Conservation (phyloP, 495 filamentous ascomycete species). For the Aspergillus panamensis region DNA sequence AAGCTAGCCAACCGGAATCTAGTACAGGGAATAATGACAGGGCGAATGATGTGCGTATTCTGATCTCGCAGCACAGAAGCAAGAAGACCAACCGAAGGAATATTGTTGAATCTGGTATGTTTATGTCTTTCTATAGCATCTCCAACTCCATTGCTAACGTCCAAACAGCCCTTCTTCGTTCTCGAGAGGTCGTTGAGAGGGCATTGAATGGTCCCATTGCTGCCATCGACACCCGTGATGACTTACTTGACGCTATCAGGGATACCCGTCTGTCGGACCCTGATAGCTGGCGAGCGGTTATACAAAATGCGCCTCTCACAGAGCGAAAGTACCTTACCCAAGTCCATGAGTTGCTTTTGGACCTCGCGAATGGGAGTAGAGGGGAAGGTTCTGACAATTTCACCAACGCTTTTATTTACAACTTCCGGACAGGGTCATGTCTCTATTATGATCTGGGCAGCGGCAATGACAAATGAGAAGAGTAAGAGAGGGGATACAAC, state of each 20-base stretch:
- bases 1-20: slow-evolving; percentile 43
- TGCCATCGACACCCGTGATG: slow-evolving; percentile 85
- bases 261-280: slow-evolving; percentile 72
- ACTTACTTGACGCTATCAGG: slow-evolving; percentile 74
- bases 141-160: slow-evolving; percentile 12
- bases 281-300: slow-evolving; percentile 81
- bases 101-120: slow-evolving; percentile 71
- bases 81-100: slow-evolving; percentile 87
- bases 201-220: slow-evolving; percentile 74
- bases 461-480: slow-evolving; percentile 26
- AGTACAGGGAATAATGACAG: slow-evolving; percentile 39
- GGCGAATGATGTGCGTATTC: slow-evolving; percentile 74
- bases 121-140: not conserved
- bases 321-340: slow-evolving; percentile 87
- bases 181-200: slow-evolving; percentile 58
- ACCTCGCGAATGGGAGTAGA: slow-evolving; percentile 52
- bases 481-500: not conserved
- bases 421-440: slow-evolving; percentile 71
- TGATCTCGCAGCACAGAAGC: slow-evolving; percentile 72
- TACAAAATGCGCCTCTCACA: slow-evolving; percentile 69
- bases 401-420: slow-evolving; percentile 75
- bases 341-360: slow-evolving; percentile 71
- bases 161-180: slow-evolving; percentile 54
- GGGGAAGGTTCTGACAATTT: slow-evolving; percentile 46
- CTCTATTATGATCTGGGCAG: slow-evolving; percentile 68